A percentile compares a stretch with the other conserved stretches of the same genome.
Conservation (phyloP, 2,329 filamentous ascomycete genomes). For the Diaporthe amygdali region DNA sequence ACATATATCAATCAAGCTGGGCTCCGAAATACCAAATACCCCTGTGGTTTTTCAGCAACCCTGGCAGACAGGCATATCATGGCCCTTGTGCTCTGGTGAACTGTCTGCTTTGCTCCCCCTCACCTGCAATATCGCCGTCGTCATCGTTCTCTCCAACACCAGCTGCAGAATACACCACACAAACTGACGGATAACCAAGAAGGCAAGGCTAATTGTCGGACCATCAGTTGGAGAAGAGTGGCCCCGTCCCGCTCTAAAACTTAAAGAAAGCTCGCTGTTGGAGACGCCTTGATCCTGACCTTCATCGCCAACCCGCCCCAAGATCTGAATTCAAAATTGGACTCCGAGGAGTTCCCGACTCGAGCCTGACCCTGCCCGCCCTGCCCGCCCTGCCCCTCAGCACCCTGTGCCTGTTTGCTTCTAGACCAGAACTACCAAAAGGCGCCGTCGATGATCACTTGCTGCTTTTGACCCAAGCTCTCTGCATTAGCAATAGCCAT, state of each 20-base stretch:
- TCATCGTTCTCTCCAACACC: background rate
- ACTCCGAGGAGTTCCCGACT: constrained; percentile 20
- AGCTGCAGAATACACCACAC: background rate
- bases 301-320: background rate
- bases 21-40: background rate
- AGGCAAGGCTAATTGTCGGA: constrained; percentile 12
- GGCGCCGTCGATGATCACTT: constrained; percentile 34
- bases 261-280: background rate
- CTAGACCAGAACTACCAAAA: constrained; percentile 19
- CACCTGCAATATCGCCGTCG: background rate
- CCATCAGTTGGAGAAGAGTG: constrained; percentile 11
- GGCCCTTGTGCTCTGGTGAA: background rate
- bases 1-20: background rate
- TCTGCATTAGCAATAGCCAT: constrained; percentile 38
- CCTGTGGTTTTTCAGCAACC: background rate
- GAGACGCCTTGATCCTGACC: constrained; percentile 6
- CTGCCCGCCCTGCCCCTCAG: background rate
- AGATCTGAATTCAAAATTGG: constrained; percentile 6
- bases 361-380: constrained; percentile 15
- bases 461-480: constrained; percentile 29
- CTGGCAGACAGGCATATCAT: constrained; percentile 2
- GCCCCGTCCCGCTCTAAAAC: background rate
- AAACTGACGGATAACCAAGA: background rate
- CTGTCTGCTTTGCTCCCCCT: constrained; percentile 3
- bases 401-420: constrained; percentile 16